A percentile compares a stretch with the other conserved stretches of the same genome.
Conservation (phyloP, 345 rosid species). For the Salix caprea region DNA sequence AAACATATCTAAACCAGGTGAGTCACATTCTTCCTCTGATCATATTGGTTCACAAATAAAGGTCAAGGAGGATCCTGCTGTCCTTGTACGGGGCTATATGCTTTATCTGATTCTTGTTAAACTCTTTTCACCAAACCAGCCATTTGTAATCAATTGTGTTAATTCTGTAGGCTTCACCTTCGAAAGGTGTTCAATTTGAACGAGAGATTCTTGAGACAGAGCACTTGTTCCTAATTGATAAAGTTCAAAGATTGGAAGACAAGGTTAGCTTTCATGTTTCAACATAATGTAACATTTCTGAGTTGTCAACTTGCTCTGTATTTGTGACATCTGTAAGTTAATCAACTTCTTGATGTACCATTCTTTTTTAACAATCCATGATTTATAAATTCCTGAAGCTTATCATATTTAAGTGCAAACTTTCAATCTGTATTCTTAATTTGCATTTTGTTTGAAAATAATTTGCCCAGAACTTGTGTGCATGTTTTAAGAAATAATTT, state of each 20-base stretch:
- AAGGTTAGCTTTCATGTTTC: slow-evolving; percentile 46
- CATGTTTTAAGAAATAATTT: neutral
- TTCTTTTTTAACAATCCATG: neutral
- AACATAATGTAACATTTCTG: neutral
- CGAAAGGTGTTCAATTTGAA: slow-evolving; percentile 64
- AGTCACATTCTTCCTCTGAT: slow-evolving; percentile 19
- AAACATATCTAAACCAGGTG: slow-evolving; percentile 49
- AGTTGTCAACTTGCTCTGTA: neutral
- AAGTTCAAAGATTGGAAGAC: slow-evolving; percentile 54
- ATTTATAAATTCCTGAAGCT: neutral
- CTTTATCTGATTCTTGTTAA: neutral
- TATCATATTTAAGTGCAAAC: neutral
- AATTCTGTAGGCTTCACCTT: slow-evolving; percentile 45
- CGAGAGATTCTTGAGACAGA: slow-evolving; percentile 76
- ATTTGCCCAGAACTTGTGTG: neutral
- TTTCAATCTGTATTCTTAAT: neutral
- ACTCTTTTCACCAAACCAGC: neutral
- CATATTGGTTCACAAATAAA: neutral
- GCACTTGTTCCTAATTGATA: slow-evolving; percentile 58
- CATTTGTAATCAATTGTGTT: slow-evolving; percentile 12
- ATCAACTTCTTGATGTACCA: neutral
- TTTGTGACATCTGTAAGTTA: neutral
- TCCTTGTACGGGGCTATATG: neutral
- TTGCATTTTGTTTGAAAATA: neutral
- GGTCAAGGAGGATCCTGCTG: neutral